Conservation (phyloP, 768 basidiomycete genomes). For the Tylopilus cervinicoccineus region DNA sequence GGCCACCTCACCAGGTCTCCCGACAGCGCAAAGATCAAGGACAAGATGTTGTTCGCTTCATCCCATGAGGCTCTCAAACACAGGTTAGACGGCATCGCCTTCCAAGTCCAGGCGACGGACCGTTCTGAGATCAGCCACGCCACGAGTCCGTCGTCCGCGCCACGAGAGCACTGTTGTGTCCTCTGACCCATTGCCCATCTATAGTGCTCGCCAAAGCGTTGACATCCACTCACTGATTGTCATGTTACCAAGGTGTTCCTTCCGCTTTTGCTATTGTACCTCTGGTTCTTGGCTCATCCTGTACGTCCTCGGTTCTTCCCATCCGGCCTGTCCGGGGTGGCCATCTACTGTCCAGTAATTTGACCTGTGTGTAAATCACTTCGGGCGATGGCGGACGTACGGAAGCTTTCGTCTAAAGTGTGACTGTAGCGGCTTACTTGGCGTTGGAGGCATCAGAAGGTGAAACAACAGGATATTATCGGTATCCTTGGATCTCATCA, state of each 20-base stretch:
- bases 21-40: constrained; percentile 77
- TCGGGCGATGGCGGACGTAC: not conserved
- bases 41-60: constrained; percentile 91
- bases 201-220: constrained; percentile 21
- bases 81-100: constrained; percentile 67
- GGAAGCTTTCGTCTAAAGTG: constrained; percentile 5
- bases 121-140: constrained; percentile 67
- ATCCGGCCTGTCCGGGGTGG: not conserved
- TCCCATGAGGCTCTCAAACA: constrained; percentile 79
- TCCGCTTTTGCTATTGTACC: not conserved
- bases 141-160: constrained; percentile 46
- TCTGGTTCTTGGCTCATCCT: not conserved
- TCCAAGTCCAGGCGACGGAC: constrained; percentile 88
- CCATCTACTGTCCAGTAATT: not conserved
- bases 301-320: not conserved
- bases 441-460: not conserved
- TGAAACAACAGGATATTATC: not conserved
- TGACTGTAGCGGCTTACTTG: not conserved
- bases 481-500: not conserved
- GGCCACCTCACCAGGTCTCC: constrained; percentile 61
- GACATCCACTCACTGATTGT: constrained; percentile 13
- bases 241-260: not conserved
- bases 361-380: not conserved
- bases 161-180: no score
- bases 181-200: not conserved